Conservation (phyloP, 768 basidiomycete species). For the Termitomyces sp. region DNA sequence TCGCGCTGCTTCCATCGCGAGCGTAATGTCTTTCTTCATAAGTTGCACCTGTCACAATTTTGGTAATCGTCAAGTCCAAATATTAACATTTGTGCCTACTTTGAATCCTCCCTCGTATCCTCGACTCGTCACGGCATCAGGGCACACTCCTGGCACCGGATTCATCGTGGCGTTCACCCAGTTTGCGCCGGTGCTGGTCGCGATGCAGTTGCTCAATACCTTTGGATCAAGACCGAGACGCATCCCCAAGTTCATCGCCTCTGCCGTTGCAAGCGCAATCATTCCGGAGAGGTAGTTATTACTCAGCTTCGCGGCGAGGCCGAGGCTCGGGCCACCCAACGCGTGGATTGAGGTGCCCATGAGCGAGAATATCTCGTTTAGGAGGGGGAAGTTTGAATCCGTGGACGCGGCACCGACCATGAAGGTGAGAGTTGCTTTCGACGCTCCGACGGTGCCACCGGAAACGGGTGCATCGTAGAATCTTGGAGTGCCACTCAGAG, state of each 20-base stretch:
- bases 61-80: background rate
- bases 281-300: constrained; percentile 38
- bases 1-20: constrained; percentile 32
- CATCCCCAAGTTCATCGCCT: constrained; percentile 42
- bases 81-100: constrained; percentile 12
- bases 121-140: constrained; percentile 34
- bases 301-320: constrained; percentile 37
- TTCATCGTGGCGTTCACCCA: constrained; percentile 38
- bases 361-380: constrained; percentile 24
- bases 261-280: constrained; percentile 35
- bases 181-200: constrained; percentile 33
- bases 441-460: constrained; percentile 34
- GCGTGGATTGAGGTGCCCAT: constrained; percentile 33
- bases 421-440: constrained; percentile 30
- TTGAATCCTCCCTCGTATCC: constrained; percentile 39
- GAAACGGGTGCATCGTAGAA: constrained; percentile 40
- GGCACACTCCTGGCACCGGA: constrained; percentile 38
- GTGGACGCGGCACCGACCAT: constrained; percentile 31
- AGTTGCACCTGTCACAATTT: constrained; percentile 27
- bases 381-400: constrained; percentile 25
- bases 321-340: constrained; percentile 33
- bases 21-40: constrained; percentile 39
- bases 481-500: constrained; percentile 6
- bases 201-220: constrained; percentile 30
- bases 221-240: constrained; percentile 34